These are phyloP conservation scores for Podila minutissima DNA, from an alignment of 192 early-diverging fungal species.

Conservation along the genomic window DNA sequence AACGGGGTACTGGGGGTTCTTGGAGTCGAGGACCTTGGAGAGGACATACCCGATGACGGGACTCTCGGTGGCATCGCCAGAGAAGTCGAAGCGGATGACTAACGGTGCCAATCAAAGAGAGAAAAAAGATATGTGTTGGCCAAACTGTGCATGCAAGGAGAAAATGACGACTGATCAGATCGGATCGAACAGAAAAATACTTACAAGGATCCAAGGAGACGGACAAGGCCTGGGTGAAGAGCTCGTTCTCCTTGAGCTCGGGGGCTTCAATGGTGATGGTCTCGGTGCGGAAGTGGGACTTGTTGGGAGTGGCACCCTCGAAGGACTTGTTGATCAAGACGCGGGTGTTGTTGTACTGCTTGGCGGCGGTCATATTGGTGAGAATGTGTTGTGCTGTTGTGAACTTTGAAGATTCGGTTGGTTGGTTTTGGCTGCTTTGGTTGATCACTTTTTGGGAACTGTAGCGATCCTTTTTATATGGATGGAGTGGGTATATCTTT, in stretches of 20 bases:
- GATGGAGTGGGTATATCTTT: too few relatives aligned
- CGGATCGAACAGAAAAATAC: neutral
- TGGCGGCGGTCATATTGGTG: conserved; percentile 41
- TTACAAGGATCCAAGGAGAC: conserved; percentile 82
- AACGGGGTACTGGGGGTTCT: conserved; percentile 59
- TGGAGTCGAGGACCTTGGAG: conserved; percentile 70
- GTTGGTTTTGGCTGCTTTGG: too few relatives aligned
- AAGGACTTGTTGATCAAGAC: conserved; percentile 10
- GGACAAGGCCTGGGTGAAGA: conserved; percentile 65
- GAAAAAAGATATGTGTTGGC: neutral
- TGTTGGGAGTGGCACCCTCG: conserved; percentile 10
- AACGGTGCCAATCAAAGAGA: neutral
- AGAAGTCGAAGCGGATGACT: neutral
- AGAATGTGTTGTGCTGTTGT: conserved; percentile 12
- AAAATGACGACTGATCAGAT: neutral
- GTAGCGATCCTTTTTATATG: too few relatives aligned
- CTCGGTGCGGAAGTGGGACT: conserved; percentile 7
- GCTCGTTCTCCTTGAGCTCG: conserved; percentile 51
- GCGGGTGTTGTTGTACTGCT: conserved; percentile 12
- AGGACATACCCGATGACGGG: conserved; percentile 69
- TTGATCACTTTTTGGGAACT: too few relatives aligned
- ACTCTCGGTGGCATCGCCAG: conserved; percentile 52
- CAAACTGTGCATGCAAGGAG: neutral
- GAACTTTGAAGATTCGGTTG: neutral
- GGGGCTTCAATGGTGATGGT: conserved; percentile 1